These are phyloP conservation scores for Coffea canephora DNA, from an alignment of 257 asterid genomes.

Conservation along the genomic window DNA sequence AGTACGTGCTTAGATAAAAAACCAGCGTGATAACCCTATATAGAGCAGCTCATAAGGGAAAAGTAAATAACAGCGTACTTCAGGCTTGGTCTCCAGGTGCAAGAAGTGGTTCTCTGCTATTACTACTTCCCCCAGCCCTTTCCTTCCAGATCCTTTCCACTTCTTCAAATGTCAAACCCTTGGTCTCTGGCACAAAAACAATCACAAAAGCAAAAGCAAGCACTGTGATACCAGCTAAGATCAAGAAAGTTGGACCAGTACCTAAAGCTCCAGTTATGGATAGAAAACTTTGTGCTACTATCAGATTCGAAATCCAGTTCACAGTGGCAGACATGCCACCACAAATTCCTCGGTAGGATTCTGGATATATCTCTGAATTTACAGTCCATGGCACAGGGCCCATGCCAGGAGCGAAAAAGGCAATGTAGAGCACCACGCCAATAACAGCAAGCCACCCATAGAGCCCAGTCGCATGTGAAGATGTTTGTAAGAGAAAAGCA, in stretches of 20 bases:
- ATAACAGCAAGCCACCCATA: conserved; percentile 80
- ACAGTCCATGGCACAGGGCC: conserved; percentile 97
- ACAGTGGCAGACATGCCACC: conserved; percentile 98
- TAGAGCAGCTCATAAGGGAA: background rate
- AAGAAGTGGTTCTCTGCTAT: conserved; percentile 45
- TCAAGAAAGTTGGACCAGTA: conserved; percentile 64
- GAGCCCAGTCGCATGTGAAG: conserved; percentile 26
- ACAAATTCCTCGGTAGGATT: conserved; percentile 77
- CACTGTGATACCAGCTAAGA: conserved; percentile 65
- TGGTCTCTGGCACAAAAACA: conserved; percentile 77
- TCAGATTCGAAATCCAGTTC: conserved; percentile 83
- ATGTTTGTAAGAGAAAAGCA: conserved; percentile 52
- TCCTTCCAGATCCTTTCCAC: conserved; percentile 82
- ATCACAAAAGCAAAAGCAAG: conserved; percentile 62
- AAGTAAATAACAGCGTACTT: background rate
- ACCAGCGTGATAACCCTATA: background rate
- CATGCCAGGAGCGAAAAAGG: conserved; percentile 90
- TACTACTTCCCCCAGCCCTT: conserved; percentile 47
- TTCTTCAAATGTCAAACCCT: conserved; percentile 83
- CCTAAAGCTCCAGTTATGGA: conserved; percentile 67
- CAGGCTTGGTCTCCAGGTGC: conserved; percentile 26
- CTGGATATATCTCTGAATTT: conserved; percentile 86
- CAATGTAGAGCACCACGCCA: conserved; percentile 74
- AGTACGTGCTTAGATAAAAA: no score
- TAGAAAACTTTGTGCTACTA: conserved; percentile 80